phyloP scores from a whole-genome alignment of 129 eudicot genomes.

The Solidago caesia region DNA sequence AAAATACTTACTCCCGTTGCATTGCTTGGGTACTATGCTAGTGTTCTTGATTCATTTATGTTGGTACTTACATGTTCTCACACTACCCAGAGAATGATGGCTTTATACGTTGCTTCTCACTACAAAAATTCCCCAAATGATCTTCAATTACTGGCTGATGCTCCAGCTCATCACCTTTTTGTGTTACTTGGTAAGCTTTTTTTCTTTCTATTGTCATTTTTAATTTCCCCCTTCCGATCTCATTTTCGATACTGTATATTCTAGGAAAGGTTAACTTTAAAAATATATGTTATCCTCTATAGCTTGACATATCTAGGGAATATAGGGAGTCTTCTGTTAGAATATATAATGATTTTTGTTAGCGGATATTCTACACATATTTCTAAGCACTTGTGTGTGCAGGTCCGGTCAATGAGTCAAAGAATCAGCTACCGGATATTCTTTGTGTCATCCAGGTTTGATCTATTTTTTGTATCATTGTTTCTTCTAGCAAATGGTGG shows the following conservation, averaged over 20 bases:
- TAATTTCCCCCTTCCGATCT: neutral
- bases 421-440: slow-evolving; percentile 92
- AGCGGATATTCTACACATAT: neutral
- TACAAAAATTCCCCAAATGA: slow-evolving; percentile 96
- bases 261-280: neutral
- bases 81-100: slow-evolving; percentile 91
- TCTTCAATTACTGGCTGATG: slow-evolving; percentile 93
- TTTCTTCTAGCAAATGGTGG: slow-evolving; percentile 1
- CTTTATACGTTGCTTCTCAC: slow-evolving; percentile 94
- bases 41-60: slow-evolving; percentile 9
- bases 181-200: slow-evolving; percentile 73
- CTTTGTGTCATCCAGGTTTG: slow-evolving; percentile 93
- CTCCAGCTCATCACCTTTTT: slow-evolving; percentile 96
- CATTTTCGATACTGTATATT: neutral
- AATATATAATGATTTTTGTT: neutral
- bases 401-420: slow-evolving; percentile 97
- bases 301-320: neutral
- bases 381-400: slow-evolving; percentile 17
- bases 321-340: neutral
- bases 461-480: neutral
- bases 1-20: no score
- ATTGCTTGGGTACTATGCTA: no score
- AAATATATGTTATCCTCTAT: neutral
- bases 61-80: slow-evolving; percentile 20
- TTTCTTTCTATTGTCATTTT: neutral